Evolutionary conservation across 148 eudicot species (phyloP).

Genomic region (Agrostemma githago): DNA sequence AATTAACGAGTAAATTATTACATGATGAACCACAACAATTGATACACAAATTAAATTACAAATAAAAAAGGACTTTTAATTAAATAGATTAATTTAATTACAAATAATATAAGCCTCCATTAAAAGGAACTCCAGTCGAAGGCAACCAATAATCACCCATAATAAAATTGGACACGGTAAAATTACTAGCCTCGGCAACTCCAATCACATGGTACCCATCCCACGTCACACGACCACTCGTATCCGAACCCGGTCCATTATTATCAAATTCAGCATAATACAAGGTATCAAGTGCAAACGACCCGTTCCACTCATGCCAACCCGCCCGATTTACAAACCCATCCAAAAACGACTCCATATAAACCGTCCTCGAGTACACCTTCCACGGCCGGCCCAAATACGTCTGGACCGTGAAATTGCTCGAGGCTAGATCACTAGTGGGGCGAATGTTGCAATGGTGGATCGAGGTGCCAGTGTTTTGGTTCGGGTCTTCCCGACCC

Average conservation of each 20-base stretch:
- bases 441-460: slow-evolving; percentile 24
- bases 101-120: too few relatives aligned
- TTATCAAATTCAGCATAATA: slow-evolving; percentile 28
- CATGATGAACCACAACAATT: too few relatives aligned
- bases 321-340: slow-evolving; percentile 17
- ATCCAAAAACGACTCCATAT: slow-evolving; percentile 21
- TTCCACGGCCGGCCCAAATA: slow-evolving; percentile 31
- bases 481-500: slow-evolving; percentile 30
- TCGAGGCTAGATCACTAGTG: slow-evolving; percentile 16
- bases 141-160: slow-evolving; percentile 31
- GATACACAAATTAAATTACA: too few relatives aligned
- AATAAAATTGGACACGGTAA: slow-evolving; percentile 25
- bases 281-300: slow-evolving; percentile 9
- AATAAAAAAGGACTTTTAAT: too few relatives aligned
- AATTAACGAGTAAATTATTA: too few relatives aligned
- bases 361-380: slow-evolving; percentile 24
- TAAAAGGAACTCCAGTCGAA: slow-evolving; percentile 22
- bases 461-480: slow-evolving; percentile 31
- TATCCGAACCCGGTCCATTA: slow-evolving; percentile 21
- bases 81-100: too few relatives aligned
- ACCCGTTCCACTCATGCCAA: slow-evolving; percentile 25
- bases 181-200: slow-evolving; percentile 11
- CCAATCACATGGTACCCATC: slow-evolving; percentile 15
- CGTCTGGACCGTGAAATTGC: slow-evolving; percentile 4
- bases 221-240: slow-evolving; percentile 24